Base-by-base conservation (phyloP, 345 rosid genomes). In the Arabis hirsuta region DNA sequence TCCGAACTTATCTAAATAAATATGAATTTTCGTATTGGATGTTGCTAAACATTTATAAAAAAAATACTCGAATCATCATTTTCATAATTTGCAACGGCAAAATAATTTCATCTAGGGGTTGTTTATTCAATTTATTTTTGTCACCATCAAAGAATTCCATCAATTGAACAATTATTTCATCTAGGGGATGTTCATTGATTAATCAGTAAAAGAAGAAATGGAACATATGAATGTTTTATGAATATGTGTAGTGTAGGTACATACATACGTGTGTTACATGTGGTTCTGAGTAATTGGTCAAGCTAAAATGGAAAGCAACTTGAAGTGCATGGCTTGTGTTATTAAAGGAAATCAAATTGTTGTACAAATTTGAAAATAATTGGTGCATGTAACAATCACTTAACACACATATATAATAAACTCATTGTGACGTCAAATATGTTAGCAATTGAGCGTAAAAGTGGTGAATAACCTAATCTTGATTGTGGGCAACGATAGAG, bases 241-340 rank as follows among this genome's bases (percentile, higher is more conserved):
- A 57, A 65, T 42, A 36, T 65, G 58, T 19, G 16, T 55, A 19
- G 4, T 1, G 41, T 36, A 36, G 11, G 46, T 66, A 58, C 57
- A 10, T 54, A 53, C 50, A 61, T 43, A 67, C 62, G 63, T 67
- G 68, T 45, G 78, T 43, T 52, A 67, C 54, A 62, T 70, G 44
- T 76, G 66, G 71, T 63, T 46, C 45, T 29, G 41, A 56, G 34
- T 47, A 42, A 64, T 56, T 76, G 66, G 71, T 22, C 47, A 65
- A 11, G 41, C 48, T 43, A 46, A 64, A 75, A 64, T 50, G 80
- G 72, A 64, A 32, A 70, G 50, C 76, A 70, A 64, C 61, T 76
- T 76, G 80, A 65, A 62, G 70, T 76, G 80, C 72, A 56, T 76
- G 75, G 73, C 45, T 76, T 70, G 67, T 63, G 79, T 69, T 52